These are phyloP conservation scores for Sideroxylon spinosum DNA, from an alignment of 179 eudicot genomes.

Conservation along the genomic window DNA sequence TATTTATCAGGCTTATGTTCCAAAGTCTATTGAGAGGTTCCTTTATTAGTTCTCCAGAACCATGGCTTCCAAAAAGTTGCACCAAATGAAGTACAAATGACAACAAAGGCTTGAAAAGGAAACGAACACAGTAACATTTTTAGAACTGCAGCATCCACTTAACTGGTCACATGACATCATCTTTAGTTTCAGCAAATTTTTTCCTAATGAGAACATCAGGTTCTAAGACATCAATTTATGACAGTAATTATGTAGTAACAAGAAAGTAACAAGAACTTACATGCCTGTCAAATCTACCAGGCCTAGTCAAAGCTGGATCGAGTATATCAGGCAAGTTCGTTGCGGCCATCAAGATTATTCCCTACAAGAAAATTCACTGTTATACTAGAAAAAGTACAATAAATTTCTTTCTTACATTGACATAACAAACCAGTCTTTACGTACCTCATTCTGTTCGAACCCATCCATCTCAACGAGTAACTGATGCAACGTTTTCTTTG, in stretches of 20 bases:
- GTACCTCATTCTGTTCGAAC: constrained; percentile 95
- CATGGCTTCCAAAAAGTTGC: constrained; percentile 5
- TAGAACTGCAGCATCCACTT: not conserved
- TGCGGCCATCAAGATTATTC: constrained; percentile 97
- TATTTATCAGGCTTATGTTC: not conserved
- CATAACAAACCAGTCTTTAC: not conserved
- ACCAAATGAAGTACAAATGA: not conserved
- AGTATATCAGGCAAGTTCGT: constrained; percentile 98
- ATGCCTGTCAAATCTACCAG: constrained; percentile 99
- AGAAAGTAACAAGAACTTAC: constrained; percentile 75
- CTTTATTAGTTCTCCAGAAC: constrained; percentile 5
- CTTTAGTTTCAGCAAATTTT: not conserved
- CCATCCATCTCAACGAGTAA: constrained; percentile 99
- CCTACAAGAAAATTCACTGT: constrained; percentile 38
- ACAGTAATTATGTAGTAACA: not conserved
- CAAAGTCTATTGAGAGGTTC: not conserved
- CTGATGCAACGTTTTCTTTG: constrained; percentile 93
- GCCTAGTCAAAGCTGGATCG: constrained; percentile 96
- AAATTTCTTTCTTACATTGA: not conserved
- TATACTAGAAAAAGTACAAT: not conserved
- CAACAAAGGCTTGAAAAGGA: too few species aligned
- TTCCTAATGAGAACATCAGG: not conserved
- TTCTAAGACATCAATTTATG: not conserved
- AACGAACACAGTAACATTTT: not conserved
- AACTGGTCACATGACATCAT: not conserved